A percentile compares a stretch with the other conserved stretches of the same genome.
phyloP scores from a whole-genome alignment of 345 rosid species.

The Orychophragmus violaceus region DNA sequence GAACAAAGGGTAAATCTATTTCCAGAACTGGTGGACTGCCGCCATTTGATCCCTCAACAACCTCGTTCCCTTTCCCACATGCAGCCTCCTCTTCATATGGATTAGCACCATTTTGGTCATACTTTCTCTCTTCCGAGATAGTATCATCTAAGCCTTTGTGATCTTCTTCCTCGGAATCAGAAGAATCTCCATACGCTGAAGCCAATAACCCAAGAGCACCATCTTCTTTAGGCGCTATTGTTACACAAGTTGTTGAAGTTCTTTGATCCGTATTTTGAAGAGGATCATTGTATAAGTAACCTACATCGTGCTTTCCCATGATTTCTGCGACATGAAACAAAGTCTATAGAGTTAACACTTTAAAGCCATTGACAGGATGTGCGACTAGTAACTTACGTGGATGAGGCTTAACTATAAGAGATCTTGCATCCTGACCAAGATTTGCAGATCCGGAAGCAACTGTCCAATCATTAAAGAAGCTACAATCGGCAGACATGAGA shows the following conservation, averaged over 20 bases:
- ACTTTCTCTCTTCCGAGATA: constrained; percentile 20
- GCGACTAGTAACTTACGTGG: constrained; percentile 39
- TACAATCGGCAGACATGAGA: constrained; percentile 89
- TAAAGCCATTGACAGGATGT: not conserved
- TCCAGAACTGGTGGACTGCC: constrained; percentile 26
- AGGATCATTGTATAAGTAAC: constrained; percentile 11
- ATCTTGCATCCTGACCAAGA: constrained; percentile 30
- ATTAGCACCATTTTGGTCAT: constrained; percentile 20
- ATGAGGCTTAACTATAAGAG: constrained; percentile 15
- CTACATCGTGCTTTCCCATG: constrained; percentile 25
- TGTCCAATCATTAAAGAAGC: constrained; percentile 80
- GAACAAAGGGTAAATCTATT: constrained; percentile 34
- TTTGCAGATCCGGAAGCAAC: constrained; percentile 48
- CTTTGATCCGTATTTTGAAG: constrained; percentile 13
- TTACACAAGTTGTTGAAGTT: constrained; percentile 27
- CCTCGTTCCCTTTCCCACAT: constrained; percentile 24
- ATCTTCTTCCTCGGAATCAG: constrained; percentile 82
- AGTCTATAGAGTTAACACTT: not conserved
- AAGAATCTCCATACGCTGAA: constrained; percentile 73
- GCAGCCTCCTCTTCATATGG: constrained; percentile 30
- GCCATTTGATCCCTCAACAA: constrained; percentile 1
- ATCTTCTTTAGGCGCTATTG: constrained; percentile 27
- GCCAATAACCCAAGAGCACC: constrained; percentile 84
- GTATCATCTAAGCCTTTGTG: constrained; percentile 32
- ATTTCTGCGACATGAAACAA: constrained; percentile 41